Conservation (phyloP, 2,329 filamentous ascomycete genomes). For the Fusarium continuum region DNA sequence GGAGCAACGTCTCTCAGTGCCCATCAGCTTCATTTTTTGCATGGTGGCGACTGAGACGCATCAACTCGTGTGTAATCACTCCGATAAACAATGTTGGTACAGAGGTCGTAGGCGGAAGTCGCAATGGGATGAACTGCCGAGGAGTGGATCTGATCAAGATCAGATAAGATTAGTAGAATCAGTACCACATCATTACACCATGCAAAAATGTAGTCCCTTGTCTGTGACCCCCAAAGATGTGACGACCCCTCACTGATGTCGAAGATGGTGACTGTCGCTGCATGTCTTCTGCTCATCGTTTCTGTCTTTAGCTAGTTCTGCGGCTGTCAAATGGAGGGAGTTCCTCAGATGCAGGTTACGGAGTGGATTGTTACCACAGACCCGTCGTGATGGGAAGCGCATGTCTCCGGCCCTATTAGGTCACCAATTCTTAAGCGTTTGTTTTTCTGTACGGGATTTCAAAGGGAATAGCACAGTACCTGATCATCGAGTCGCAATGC, state of each 20-base stretch:
- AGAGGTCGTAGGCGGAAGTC: not conserved
- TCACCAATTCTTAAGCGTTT: not conserved
- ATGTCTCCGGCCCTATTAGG: not conserved
- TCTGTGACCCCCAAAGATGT: slow-evolving; percentile 5
- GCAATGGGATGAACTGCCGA: not conserved
- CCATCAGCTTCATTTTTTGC: slow-evolving; percentile 22
- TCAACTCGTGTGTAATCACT: too few relatives aligned
- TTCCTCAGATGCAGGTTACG: not conserved
- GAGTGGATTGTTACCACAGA: not conserved
- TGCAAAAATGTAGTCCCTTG: not conserved
- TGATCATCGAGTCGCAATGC: not conserved
- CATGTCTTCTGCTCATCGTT: not conserved
- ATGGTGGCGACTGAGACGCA: too few relatives aligned
- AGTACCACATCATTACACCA: slow-evolving; percentile 9
- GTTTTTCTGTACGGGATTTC: not conserved
- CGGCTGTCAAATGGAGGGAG: not conserved
- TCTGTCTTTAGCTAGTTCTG: not conserved
- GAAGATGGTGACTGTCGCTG: not conserved
- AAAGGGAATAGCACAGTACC: not conserved
- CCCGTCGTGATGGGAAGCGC: not conserved
- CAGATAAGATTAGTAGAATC: slow-evolving; percentile 28
- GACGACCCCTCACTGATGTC: not conserved
- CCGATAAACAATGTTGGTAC: not conserved
- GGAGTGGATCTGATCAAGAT: slow-evolving; percentile 17
- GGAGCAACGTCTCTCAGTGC: slow-evolving; percentile 37